Conservation (phyloP, 441 rosid genomes). For the Breynia disticha region DNA sequence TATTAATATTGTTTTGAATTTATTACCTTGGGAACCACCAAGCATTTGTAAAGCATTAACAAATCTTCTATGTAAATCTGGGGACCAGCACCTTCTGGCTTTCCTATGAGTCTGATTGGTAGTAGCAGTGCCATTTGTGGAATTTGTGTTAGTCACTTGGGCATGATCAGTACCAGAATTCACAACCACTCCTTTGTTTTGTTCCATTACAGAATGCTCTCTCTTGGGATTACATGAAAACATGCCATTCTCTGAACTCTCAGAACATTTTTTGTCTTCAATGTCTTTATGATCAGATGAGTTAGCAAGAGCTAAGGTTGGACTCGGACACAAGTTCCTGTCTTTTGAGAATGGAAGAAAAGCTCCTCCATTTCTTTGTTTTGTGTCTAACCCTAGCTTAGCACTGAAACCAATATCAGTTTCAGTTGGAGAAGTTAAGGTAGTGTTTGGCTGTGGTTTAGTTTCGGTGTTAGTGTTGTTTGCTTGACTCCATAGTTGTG, state of each 20-base stretch:
- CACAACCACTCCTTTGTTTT: slow-evolving; percentile 18
- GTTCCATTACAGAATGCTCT: slow-evolving; percentile 16
- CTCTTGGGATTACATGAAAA: slow-evolving; percentile 21
- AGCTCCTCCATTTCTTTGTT: slow-evolving; percentile 76
- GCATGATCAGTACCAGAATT: slow-evolving; percentile 21
- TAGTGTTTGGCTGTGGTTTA: slow-evolving; percentile 25
- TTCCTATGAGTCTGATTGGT: slow-evolving; percentile 58
- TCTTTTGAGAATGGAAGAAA: slow-evolving; percentile 88
- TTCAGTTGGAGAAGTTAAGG: slow-evolving; percentile 29
- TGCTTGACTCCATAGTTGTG: slow-evolving; percentile 87
- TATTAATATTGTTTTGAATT: neutral
- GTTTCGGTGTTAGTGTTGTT: slow-evolving; percentile 24
- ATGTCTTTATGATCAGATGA: slow-evolving; percentile 33
- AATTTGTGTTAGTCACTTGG: neutral
- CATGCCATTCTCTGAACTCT: slow-evolving; percentile 21
- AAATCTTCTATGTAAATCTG: slow-evolving; percentile 91
- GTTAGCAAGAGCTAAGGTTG: slow-evolving; percentile 37
- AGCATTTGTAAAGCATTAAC: slow-evolving; percentile 95
- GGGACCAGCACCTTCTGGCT: slow-evolving; percentile 97
- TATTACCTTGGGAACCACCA: slow-evolving; percentile 96
- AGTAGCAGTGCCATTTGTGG: slow-evolving; percentile 6
- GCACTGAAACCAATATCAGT: slow-evolving; percentile 44
- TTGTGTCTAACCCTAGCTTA: slow-evolving; percentile 44
- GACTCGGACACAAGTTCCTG: slow-evolving; percentile 28
- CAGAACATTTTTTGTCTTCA: slow-evolving; percentile 36